Base-by-base conservation (phyloP, 768 basidiomycete species). In the Polyporus arcularius region DNA sequence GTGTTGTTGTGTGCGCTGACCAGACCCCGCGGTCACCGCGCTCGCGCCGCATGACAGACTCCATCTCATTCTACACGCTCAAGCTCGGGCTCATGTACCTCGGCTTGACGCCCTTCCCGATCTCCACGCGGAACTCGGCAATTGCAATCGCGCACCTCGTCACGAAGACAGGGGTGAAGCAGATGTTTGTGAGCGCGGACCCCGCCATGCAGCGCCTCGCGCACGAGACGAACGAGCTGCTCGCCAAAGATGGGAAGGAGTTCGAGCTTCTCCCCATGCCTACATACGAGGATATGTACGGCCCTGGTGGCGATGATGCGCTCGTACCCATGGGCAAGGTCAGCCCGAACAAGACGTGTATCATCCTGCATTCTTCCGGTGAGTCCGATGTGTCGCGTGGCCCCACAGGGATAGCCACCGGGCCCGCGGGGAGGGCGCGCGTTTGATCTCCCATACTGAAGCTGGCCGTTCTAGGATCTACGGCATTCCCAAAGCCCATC, bases 141-240 rank as follows among this genome's bases (percentile, higher is more conserved):
- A 56, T 55, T 4, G 70, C 67, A 1, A 60, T 74, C 7, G 75
- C 75, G 2, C 67, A 76, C 45, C 71, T 78, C 0, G 58, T 79
- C 12, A 35, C 47, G 15, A 55, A 60, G 50, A 71, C 64, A 3
- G 60, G 60, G 1, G 59, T 63, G 11, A 60, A 55, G 0, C 70
- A 71, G 18, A 39, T 71, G 4, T 58, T 71, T 57, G 67, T 65
- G 26, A 61, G 61, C 26, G 47, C 53, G 7, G 70, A 71, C 43
- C 31, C 53, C 14, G 41, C 52, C 15, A 63, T 64, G 46, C 57
- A 61, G 30, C 55, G 65, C 11, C 42, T 72, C 8, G 55, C 63
- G 2, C 32, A 61, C 12, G 66, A 67, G 41, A 68, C 65, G 14
- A 35, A 60, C 21, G 57, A 52, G 14, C 28, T 53, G 0, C 60